Evolutionary conservation across 2,329 filamentous ascomycete species (phyloP), one percentile per base, ranked within the genome.

Genomic region (Colletotrichum sp.): DNA sequence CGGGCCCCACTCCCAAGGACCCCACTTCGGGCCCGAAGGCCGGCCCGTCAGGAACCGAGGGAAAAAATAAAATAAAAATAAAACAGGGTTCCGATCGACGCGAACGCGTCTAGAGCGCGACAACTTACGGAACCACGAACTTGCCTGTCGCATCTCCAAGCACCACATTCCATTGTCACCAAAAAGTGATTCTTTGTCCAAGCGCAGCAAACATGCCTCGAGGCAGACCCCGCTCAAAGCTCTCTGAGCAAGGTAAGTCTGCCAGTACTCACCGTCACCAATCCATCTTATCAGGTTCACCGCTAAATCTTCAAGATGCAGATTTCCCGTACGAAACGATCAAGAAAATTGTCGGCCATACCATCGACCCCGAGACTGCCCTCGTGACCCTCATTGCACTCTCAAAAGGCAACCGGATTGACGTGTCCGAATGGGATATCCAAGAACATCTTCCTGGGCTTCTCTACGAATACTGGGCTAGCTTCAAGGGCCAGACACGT

Each of bases 391-490:
- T 76, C 28, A 73, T 65, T 18, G 73, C 72, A 8, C 64, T 69
- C 49, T 57, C 52, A 34, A 69, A 69, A 28, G 57, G 32, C 34
- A 49, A 36, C 15, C 70, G 64, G 26, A 26, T 64, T 13, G 57
- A 73, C 10, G 15, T 76, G 9, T 76, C 73, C 10, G 73, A 76
- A 59, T 76, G 73, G 73, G 73, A 76, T 16, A 24, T 73, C 13
- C 73, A 76, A 66, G 73, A 76, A 59, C 64, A 73, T 24, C 59
- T 60, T 12, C 70, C 73, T 18, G 49, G 15, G 21, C 65, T 76
- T 16, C 64, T 76, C 5, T 64, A 36, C 28, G 57, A 69, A 6
- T 76, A 76, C 73, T 76, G 73, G 73, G 64, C 44, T 6, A 65
- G 64, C 44, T 76, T 76, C 49, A 59, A 18, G 21, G 70, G 70